Conservation (phyloP, 495 filamentous ascomycete genomes). For the Aspergillus saccharolyticus region DNA sequence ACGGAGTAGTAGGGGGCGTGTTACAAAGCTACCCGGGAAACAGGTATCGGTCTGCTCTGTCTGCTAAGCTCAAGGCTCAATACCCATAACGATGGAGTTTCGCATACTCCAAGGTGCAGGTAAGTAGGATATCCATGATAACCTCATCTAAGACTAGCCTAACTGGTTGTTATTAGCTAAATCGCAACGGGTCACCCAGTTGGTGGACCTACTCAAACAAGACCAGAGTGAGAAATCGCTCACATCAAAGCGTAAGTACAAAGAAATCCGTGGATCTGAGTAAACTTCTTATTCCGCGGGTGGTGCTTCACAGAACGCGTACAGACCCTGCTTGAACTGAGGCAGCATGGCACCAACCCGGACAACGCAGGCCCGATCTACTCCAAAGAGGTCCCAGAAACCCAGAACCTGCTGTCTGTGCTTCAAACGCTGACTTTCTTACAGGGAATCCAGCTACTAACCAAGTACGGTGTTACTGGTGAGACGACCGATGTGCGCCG, state of each 20-base stretch:
- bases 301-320: constrained; percentile 49
- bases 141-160: too few species aligned
- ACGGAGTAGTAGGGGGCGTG: background rate
- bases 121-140: constrained; percentile 15
- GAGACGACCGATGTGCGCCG: constrained; percentile 58
- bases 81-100: constrained; percentile 20
- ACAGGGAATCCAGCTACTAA: constrained; percentile 73
- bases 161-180: constrained; percentile 48
- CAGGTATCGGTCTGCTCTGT: background rate
- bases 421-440: constrained; percentile 17
- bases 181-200: constrained; percentile 53
- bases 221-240: constrained; percentile 54
- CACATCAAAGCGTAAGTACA: constrained; percentile 50
- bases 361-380: constrained; percentile 74
- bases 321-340: constrained; percentile 64
- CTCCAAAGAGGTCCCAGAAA: constrained; percentile 55
- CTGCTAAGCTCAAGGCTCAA: background rate
- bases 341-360: constrained; percentile 70
- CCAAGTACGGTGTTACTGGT: constrained; percentile 62
- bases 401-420: background rate
- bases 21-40: background rate
- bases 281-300: constrained; percentile 5
- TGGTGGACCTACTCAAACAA: constrained; percentile 53
- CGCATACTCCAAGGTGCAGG: constrained; percentile 30
- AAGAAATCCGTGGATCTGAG: background rate